Base-by-base conservation (phyloP, 2,329 filamentous ascomycete species). In the Trichoderma pleuroti region DNA sequence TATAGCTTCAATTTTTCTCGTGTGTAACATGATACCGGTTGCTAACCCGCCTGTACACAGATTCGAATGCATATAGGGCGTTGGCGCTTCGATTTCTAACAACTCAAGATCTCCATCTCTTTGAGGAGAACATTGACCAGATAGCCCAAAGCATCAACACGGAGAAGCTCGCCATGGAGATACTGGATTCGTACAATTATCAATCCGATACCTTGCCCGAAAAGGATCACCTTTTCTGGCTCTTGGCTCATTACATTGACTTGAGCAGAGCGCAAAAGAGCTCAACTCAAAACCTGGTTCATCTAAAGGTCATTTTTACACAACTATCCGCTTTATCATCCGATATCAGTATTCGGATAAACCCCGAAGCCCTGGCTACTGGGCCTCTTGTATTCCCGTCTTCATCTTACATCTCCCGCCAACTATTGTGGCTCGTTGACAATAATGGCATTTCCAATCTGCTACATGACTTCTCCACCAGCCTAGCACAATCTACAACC, bases 391-490 rank as follows among this genome's bases (percentile, higher is more conserved):
- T 74, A 34, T 74, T 68, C 56, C 73, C 77, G 11, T 75, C 89
- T 18, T 80, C 86, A 73, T 75, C 83, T 0, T 92, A 93, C 76
- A 80, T 97, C 14, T 86, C 86, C 60, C 83, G 86, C 0, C 88
- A 93, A 74, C 82, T 97, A 2, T 80, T 87, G 18, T 92, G 90
- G 11, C 82, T 97, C 9, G 88, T 97, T 36, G 90, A 94, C 72
- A 88, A 93, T 78, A 86, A 90, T 56, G 92, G 91, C 49, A 92
- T 97, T 68, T 88, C 90, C 0, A 76, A 76, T 16, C 74, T 81
- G 39, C 68, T 82, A 9, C 73, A 72, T n/a, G 77, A 81, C 60
- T 80, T 82, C 57, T 79, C 80, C 1, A 72, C 68, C 49, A 80
- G 75, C 56, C 68, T 80, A 54, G 75, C 76, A 8, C 73, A 76